Conservation (phyloP, 2,329 filamentous ascomycete species). For the Penicillium italicum region DNA sequence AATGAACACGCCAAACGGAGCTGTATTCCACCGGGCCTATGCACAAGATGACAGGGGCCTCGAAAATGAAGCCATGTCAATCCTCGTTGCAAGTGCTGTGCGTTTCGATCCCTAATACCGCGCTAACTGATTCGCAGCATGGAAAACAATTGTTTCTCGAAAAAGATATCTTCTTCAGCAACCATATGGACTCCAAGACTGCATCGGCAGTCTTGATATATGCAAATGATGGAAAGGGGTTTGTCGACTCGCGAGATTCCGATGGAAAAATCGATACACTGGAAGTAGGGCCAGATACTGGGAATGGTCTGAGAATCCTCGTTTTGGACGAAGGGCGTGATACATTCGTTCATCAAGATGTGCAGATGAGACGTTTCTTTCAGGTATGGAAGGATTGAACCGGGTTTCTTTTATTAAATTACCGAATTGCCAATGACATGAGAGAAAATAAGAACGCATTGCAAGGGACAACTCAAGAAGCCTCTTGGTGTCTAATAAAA, state of each 20-base stretch:
- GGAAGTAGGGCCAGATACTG: background rate
- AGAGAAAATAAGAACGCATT: background rate
- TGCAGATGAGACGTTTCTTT: background rate
- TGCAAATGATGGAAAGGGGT: background rate
- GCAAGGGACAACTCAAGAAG: background rate
- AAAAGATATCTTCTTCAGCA: slow-evolving; percentile 5
- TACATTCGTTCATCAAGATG: background rate
- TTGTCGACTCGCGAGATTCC: background rate
- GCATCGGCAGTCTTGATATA: background rate
- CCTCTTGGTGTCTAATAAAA: background rate
- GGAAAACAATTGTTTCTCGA: slow-evolving; percentile 20
- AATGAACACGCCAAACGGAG: background rate
- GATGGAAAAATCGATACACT: background rate
- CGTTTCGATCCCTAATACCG: no score
- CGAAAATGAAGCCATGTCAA: background rate
- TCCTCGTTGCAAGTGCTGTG: background rate
- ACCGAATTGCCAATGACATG: background rate
- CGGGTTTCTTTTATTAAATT: background rate
- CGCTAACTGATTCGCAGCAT: background rate
- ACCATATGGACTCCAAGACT: background rate
- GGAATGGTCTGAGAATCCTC: background rate
- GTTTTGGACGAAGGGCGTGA: background rate
- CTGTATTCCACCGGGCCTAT: background rate
- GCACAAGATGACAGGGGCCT: background rate
- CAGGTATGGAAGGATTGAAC: background rate